Evolutionary conservation across 192 early-diverging fungal species (phyloP).

Genomic region (Obelidium mucronatum): DNA sequence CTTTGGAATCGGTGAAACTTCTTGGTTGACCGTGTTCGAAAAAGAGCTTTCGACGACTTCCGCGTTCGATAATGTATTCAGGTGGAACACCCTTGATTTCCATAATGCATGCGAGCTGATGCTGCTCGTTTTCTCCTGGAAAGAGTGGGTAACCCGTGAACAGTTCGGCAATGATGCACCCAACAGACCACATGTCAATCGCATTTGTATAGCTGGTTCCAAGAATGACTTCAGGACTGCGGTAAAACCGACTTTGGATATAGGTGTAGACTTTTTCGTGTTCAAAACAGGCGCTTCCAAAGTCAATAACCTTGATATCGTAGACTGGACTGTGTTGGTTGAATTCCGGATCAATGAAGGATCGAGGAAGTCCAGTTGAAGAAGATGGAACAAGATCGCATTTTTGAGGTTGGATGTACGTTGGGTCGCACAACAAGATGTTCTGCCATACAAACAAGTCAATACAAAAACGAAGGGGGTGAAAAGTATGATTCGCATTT

Average conservation of each 20-base stretch:
- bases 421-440: conserved; percentile 79
- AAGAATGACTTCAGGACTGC: conserved; percentile 95
- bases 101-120: conserved; percentile 96
- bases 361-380: conserved; percentile 21
- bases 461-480: background rate
- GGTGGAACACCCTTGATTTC: conserved; percentile 91
- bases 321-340: conserved; percentile 44
- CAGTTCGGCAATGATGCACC: conserved; percentile 94
- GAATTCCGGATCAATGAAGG: conserved; percentile 50
- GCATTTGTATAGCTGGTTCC: conserved; percentile 86
- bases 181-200: conserved; percentile 98
- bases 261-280: conserved; percentile 96
- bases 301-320: conserved; percentile 98
- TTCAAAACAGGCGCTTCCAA: conserved; percentile 93
- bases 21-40: conserved; percentile 70
- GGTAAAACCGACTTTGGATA: conserved; percentile 96
- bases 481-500: background rate
- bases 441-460: conserved; percentile 64
- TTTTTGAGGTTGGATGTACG: conserved; percentile 46
- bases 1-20: conserved; percentile 81
- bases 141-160: conserved; percentile 87
- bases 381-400: conserved; percentile 36
- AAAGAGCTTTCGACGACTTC: conserved; percentile 83
- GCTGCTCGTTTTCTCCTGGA: conserved; percentile 97
- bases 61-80: conserved; percentile 76